Evolutionary conservation across 1,284 basidiomycete species (phyloP).

Genomic region (Heterobasidion occidentale): DNA sequence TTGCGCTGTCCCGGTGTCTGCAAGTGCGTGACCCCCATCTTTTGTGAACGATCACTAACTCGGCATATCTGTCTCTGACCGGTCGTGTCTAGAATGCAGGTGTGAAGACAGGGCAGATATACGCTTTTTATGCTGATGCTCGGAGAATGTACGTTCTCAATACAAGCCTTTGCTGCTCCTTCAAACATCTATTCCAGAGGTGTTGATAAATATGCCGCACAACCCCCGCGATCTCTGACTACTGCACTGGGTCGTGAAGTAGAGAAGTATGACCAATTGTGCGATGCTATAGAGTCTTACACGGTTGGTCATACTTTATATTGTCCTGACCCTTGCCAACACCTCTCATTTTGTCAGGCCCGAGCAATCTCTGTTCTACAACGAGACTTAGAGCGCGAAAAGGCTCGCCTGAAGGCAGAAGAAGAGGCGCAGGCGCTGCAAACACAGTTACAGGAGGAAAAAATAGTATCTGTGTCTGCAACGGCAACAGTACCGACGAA

Average conservation of each 20-base stretch:
- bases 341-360: constrained; percentile 29
- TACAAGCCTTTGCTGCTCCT: not conserved
- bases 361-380: constrained; percentile 64
- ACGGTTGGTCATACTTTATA: constrained; percentile 36
- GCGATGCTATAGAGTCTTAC: constrained; percentile 64
- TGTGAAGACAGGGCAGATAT: constrained; percentile 61
- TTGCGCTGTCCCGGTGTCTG: constrained; percentile 45
- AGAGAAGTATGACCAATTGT: constrained; percentile 70
- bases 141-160: constrained; percentile 45
- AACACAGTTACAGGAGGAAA: constrained; percentile 14
- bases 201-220: constrained; percentile 48
- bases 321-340: not conserved
- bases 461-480: not conserved
- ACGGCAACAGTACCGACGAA: not conserved
- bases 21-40: constrained; percentile 33
- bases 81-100: constrained; percentile 42
- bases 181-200: constrained; percentile 27
- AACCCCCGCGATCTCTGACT: constrained; percentile 56
- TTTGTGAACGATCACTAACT: not conserved
- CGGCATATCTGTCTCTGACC: not conserved
- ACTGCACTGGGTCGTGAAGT: constrained; percentile 60
- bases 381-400: constrained; percentile 55
- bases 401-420: constrained; percentile 42
- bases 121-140: constrained; percentile 57
- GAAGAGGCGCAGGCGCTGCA: constrained; percentile 19